A percentile compares a stretch with the other conserved stretches of the same genome.
Evolutionary conservation across 208 protist species (phyloP).

Genomic region (Vickermania ingenoplastis): DNA sequence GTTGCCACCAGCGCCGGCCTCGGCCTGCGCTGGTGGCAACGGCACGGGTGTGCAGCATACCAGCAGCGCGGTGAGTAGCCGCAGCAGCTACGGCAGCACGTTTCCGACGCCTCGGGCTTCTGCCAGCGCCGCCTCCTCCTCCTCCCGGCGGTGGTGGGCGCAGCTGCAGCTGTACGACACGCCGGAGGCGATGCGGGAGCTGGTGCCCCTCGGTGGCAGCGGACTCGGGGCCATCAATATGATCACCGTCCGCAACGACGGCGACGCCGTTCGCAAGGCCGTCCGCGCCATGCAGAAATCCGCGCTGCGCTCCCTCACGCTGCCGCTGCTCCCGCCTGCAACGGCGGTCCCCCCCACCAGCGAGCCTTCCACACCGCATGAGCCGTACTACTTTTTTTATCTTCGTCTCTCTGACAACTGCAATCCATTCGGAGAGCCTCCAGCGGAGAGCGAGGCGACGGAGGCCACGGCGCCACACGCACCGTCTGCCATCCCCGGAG

Average conservation of each 20-base stretch:
- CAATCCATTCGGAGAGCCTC: background rate
- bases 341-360: background rate
- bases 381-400: conserved; percentile 43
- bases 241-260: conserved; percentile 40
- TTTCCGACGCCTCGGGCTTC: too few relatives aligned
- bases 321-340: too few relatives aligned
- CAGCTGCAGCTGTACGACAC: background rate
- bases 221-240: conserved; percentile 16
- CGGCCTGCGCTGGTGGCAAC: too few relatives aligned
- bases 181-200: background rate
- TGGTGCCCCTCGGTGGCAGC: background rate
- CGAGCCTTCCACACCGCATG: background rate
- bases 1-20: too few relatives aligned
- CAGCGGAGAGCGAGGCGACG: background rate
- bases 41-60: background rate
- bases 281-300: conserved; percentile 20
- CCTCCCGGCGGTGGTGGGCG: background rate
- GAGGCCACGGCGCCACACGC: background rate
- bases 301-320: background rate
- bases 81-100: too few relatives aligned
- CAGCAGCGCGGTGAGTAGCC: too few relatives aligned
- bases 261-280: conserved; percentile 60
- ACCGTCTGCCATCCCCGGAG: background rate
- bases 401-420: conserved; percentile 47
- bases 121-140: too few relatives aligned